Evolutionary conservation across 2,329 filamentous ascomycete species (phyloP).

Genomic region (Colletotrichum navitas): DNA sequence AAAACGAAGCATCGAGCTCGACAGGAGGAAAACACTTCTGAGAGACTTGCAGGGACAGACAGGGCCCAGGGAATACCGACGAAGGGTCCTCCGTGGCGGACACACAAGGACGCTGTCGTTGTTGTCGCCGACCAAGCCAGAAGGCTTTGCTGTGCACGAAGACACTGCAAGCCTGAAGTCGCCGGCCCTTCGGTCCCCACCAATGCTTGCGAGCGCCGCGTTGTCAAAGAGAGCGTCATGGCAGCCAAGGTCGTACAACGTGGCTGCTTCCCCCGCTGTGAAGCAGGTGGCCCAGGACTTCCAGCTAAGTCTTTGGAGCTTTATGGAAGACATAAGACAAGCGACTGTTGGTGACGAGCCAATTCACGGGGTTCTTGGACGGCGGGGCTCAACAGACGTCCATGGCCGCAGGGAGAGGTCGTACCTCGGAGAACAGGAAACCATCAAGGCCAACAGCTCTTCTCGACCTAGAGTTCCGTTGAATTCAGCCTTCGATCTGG

Average conservation of each 20-base stretch:
- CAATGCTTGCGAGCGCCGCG: constrained; percentile 52
- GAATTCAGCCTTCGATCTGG: constrained; percentile 57
- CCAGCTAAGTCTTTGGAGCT: constrained; percentile 90
- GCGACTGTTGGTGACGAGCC: constrained; percentile 96
- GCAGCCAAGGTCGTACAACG: constrained; percentile 65
- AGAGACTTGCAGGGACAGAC: constrained; percentile 56
- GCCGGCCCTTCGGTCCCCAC: constrained; percentile 47
- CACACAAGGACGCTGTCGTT: constrained; percentile 80
- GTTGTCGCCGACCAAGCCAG: constrained; percentile 75
- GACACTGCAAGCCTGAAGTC: constrained; percentile 60
- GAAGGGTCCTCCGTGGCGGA: constrained; percentile 77
- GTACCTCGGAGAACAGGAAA: constrained; percentile 57
- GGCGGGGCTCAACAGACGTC: constrained; percentile 28
- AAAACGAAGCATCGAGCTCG: constrained; percentile 71
- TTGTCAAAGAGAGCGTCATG: constrained; percentile 70
- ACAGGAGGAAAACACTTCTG: constrained; percentile 78
- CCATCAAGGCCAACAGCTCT: constrained; percentile 58
- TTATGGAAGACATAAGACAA: constrained; percentile 94
- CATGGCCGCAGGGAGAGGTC: constrained; percentile 31
- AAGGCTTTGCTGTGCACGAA: constrained; percentile 59
- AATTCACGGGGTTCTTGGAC: constrained; percentile 64
- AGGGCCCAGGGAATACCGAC: constrained; percentile 58
- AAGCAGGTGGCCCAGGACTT: constrained; percentile 92
- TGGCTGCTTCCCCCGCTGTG: constrained; percentile 54
- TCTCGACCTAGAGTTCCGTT: constrained; percentile 55